These are phyloP conservation scores for Apophysomyces variabilis DNA, from an alignment of 371 early-diverging fungal genomes.

Conservation along the genomic window DNA sequence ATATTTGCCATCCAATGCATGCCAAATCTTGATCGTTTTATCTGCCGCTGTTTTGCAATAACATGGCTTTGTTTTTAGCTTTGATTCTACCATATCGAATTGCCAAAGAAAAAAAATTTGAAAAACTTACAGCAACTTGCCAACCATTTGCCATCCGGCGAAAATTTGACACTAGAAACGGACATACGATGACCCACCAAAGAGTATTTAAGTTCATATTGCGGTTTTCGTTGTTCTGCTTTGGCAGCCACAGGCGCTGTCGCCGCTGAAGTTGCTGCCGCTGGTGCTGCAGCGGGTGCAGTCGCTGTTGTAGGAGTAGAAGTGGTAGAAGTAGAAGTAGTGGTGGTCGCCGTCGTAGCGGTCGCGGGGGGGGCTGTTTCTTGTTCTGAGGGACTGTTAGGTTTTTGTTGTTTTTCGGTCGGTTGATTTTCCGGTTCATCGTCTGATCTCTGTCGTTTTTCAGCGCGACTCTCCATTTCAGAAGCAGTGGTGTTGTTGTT, in stretches of 20 bases:
- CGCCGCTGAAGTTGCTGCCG: conserved; percentile 21
- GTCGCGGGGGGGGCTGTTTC: neutral
- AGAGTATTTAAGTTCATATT: conserved; percentile 87
- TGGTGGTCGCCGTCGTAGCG: conserved; percentile 20
- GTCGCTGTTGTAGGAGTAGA: conserved; percentile 20
- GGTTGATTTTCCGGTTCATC: conserved; percentile 1
- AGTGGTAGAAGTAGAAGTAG: neutral
- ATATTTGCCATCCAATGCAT: conserved; percentile 85
- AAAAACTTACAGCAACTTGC: conserved; percentile 84
- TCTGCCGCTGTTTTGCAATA: conserved; percentile 75
- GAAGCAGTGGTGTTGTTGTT: neutral
- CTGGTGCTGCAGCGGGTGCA: conserved; percentile 23
- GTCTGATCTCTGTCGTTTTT: conserved; percentile 10
- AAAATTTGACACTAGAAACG: conserved; percentile 95
- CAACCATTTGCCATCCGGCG: conserved; percentile 97
- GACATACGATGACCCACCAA: conserved; percentile 95
- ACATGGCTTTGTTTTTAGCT: neutral
- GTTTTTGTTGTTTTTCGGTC: conserved; percentile 2
- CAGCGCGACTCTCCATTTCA: neutral
- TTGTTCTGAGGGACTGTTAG: conserved; percentile 4
- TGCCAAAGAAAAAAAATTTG: no score
- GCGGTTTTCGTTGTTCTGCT: conserved; percentile 67
- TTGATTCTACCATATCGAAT: neutral
- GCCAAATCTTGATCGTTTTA: conserved; percentile 94
- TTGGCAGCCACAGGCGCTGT: conserved; percentile 27